phyloP scores from a whole-genome alignment of 2,329 filamentous ascomycete species.

The Hymenotorrendiella dingleyae region DNA sequence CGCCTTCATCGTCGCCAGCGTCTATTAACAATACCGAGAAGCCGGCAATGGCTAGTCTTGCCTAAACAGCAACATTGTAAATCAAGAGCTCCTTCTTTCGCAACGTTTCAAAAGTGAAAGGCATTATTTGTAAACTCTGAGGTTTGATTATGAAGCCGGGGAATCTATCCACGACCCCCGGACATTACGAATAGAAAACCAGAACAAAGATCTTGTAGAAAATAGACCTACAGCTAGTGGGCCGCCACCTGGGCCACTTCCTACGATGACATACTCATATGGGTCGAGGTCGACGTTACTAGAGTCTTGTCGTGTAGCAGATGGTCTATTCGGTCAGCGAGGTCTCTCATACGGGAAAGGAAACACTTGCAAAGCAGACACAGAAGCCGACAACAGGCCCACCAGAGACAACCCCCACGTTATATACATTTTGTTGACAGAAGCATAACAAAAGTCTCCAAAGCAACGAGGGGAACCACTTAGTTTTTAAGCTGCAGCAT shows the following conservation, averaged over 20 bases:
- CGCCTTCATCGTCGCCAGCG: constrained; percentile 45
- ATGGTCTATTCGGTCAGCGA: neutral
- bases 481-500: too few species aligned
- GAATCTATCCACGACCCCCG: too few species aligned
- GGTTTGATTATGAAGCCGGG: too few species aligned
- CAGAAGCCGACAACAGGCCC: neutral
- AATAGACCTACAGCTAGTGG: too few species aligned
- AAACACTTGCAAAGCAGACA: neutral
- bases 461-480: too few species aligned
- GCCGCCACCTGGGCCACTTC: constrained; percentile 44
- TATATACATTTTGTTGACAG: neutral
- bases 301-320: neutral
- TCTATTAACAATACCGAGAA: constrained; percentile 47
- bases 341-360: neutral
- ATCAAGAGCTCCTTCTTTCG: too few species aligned
- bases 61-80: too few species aligned
- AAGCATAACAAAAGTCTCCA: neutral
- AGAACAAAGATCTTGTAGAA: too few species aligned
- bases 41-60: constrained; percentile 44
- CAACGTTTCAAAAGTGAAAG: too few species aligned
- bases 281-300: too few species aligned
- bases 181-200: too few species aligned
- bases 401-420: neutral
- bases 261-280: constrained; percentile 50
- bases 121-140: too few species aligned